Conservation (phyloP, 305 asterid genomes). For the Fraxinus velutina region DNA sequence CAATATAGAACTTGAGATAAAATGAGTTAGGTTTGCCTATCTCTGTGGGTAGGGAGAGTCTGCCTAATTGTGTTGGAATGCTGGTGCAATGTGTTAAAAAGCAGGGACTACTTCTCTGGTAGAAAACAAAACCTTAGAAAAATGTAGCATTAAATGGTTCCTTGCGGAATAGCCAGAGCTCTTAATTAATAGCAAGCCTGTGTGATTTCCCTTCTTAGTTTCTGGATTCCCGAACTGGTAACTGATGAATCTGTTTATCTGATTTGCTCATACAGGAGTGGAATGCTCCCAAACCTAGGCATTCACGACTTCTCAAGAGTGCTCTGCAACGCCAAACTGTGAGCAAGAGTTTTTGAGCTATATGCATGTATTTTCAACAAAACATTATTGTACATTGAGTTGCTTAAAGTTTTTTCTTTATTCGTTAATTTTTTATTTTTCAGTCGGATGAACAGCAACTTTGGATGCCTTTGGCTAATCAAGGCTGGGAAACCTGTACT, state of each 20-base stretch:
- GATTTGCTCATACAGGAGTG: conserved; percentile 58
- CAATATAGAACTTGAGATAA: not conserved
- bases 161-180: not conserved
- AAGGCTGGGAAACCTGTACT: conserved; percentile 55
- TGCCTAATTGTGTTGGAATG: not conserved
- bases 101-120: not conserved
- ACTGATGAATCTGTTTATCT: not conserved
- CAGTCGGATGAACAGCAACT: conserved; percentile 53
- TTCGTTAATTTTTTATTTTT: not conserved
- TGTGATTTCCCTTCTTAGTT: not conserved
- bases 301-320: conserved; percentile 71
- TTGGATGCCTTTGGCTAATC: conserved; percentile 76
- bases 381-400: not conserved
- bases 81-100: not conserved
- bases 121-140: not conserved
- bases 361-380: not conserved
- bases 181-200: not conserved
- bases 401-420: not conserved
- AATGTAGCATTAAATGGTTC: not conserved
- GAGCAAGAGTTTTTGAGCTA: conserved; percentile 34
- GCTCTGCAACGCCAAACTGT: conserved; percentile 75
- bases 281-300: conserved; percentile 85
- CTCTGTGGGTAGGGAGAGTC: not conserved
- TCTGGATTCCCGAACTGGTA: not conserved
- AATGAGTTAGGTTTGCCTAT: not conserved